Evolutionary conservation across 176 grass and related monocot species (phyloP).

Genomic region (Elymus sibiricus): DNA sequence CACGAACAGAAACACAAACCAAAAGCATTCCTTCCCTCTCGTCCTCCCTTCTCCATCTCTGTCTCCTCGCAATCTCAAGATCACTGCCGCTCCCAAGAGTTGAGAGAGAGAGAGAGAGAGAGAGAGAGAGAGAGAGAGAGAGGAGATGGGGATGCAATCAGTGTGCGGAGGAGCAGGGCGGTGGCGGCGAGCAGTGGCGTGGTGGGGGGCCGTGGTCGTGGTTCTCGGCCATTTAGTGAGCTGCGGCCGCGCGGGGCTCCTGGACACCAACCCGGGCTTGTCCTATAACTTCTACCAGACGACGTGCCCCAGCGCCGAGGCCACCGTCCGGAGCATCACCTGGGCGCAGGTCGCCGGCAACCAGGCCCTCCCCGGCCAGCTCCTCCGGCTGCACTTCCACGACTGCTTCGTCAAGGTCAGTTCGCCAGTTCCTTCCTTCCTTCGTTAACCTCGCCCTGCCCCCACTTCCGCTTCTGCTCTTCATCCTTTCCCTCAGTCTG

Average conservation of each 20-base stretch:
- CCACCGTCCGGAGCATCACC: slow-evolving; percentile 33
- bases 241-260: slow-evolving; percentile 26
- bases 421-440: too few relatives aligned
- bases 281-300: slow-evolving; percentile 61
- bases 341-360: slow-evolving; percentile 42
- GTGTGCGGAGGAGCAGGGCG: not conserved
- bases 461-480: not conserved
- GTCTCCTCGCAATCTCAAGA: not conserved
- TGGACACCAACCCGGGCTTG: slow-evolving; percentile 40
- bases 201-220: slow-evolving; percentile 24
- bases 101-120: not conserved
- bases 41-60: not conserved
- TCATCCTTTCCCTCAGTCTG: not conserved
- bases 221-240: slow-evolving; percentile 21
- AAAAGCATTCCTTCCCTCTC: not conserved
- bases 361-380: slow-evolving; percentile 27
- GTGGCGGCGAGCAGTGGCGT: slow-evolving; percentile 11
- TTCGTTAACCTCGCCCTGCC: not conserved
- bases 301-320: slow-evolving; percentile 44
- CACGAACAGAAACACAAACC: not conserved
- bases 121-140: not conserved
- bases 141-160: not conserved
- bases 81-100: not conserved
- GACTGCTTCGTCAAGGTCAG: slow-evolving; percentile 73
- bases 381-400: slow-evolving; percentile 67